phyloP scores from a whole-genome alignment of 768 basidiomycete species.

The Russula lepida region DNA sequence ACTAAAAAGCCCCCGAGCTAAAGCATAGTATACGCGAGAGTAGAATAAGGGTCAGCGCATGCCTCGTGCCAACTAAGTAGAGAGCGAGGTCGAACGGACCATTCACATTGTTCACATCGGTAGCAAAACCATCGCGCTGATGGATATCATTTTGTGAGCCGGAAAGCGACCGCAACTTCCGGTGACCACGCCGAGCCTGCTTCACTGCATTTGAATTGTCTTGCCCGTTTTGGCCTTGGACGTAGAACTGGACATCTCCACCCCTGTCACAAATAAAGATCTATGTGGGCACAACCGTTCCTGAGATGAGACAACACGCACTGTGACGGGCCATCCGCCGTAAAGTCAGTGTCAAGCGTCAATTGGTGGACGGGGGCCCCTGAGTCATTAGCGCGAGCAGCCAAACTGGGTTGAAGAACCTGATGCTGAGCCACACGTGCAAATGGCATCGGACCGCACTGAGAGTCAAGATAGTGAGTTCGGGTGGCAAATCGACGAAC shows the following conservation, averaged over 20 bases:
- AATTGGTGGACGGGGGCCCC: neutral
- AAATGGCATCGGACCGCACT: slow-evolving; percentile 3
- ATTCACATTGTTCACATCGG: neutral
- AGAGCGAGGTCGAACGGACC: neutral
- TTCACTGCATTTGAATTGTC: too few relatives aligned
- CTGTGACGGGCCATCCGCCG: neutral
- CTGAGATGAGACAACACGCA: neutral
- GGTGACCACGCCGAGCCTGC: neutral
- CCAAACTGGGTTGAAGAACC: neutral
- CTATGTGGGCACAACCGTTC: neutral
- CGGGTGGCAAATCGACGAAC: neutral
- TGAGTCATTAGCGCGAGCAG: neutral
- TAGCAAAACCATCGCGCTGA: neutral
- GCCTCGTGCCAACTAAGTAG: neutral
- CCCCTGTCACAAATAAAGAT: neutral
- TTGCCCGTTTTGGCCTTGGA: neutral
- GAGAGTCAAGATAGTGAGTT: neutral
- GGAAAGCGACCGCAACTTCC: too few relatives aligned
- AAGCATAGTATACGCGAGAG: neutral
- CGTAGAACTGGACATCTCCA: neutral
- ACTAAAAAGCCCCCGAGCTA: too few relatives aligned
- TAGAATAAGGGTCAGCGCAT: neutral
- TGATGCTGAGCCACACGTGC: neutral
- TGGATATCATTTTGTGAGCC: neutral
- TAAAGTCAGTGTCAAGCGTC: neutral